Percentiles rank a stretch among this genome's conserved stretches.
Evolutionary conservation across 495 filamentous ascomycete species (phyloP).

Genomic region (Niebla homalea): DNA sequence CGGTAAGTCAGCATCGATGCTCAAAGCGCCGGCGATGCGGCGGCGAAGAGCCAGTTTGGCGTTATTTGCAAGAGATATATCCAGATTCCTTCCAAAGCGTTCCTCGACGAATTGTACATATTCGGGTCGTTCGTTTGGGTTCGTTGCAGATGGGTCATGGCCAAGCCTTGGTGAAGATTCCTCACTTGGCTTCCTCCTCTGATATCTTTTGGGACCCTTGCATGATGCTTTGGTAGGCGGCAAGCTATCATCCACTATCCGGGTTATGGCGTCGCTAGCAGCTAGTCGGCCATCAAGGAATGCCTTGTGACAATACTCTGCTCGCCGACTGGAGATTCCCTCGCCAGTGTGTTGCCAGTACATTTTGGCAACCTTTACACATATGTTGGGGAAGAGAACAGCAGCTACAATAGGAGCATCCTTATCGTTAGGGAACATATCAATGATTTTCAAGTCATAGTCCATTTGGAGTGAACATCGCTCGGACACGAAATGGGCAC

Average conservation of each 20-base stretch:
- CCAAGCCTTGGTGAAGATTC: background rate
- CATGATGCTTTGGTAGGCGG: slow-evolving; percentile 1
- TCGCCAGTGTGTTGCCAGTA: slow-evolving; percentile 98
- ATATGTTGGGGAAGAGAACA: slow-evolving; percentile 54
- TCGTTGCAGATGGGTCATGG: background rate
- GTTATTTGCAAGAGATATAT: slow-evolving; percentile 56
- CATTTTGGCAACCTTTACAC: slow-evolving; percentile 60
- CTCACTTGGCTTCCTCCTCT: slow-evolving; percentile 43
- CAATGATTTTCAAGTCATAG: slow-evolving; percentile 43
- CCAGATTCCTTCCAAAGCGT: slow-evolving; percentile 84
- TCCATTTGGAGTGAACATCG: slow-evolving; percentile 37
- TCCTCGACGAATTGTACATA: slow-evolving; percentile 79
- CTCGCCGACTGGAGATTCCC: slow-evolving; percentile 80
- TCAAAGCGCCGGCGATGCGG: slow-evolving; percentile 79
- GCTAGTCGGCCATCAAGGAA: slow-evolving; percentile 55
- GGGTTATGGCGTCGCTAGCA: slow-evolving; percentile 13
- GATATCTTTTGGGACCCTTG: slow-evolving; percentile 62
- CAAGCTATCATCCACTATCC: background rate
- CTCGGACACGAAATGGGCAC: slow-evolving; percentile 49
- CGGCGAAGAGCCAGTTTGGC: slow-evolving; percentile 77
- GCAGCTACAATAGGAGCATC: slow-evolving; percentile 42
- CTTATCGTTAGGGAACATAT: slow-evolving; percentile 40
- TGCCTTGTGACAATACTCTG: slow-evolving; percentile 70
- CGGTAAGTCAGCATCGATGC: slow-evolving; percentile 53
- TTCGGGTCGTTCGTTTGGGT: slow-evolving; percentile 42